phyloP scores from a whole-genome alignment of 495 filamentous ascomycete genomes.

The Poronia punctata region DNA sequence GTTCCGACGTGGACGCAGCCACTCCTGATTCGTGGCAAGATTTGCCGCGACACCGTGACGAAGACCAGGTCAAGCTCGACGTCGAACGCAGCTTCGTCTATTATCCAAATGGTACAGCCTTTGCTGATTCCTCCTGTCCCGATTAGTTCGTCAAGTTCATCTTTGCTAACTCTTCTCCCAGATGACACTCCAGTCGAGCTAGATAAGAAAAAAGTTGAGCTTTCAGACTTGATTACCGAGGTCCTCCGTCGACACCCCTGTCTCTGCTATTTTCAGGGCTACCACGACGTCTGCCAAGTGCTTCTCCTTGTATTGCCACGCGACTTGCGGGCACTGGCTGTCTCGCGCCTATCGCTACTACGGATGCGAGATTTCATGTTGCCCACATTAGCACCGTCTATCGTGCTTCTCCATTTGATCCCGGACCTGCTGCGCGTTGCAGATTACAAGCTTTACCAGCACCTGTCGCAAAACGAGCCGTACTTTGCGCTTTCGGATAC shows the following conservation, averaged over 20 bases:
- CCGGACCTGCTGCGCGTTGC: slow-evolving; percentile 66
- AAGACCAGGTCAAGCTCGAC: slow-evolving; percentile 83
- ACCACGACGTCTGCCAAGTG: slow-evolving; percentile 98
- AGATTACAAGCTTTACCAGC: slow-evolving; percentile 59
- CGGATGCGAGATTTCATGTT: slow-evolving; percentile 98
- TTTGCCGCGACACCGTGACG: slow-evolving; percentile 67
- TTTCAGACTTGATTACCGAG: slow-evolving; percentile 67
- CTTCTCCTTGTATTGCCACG: slow-evolving; percentile 70
- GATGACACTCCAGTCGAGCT: slow-evolving; percentile 52
- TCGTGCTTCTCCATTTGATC: slow-evolving; percentile 77
- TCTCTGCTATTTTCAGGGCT: slow-evolving; percentile 96
- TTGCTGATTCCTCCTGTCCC: background rate
- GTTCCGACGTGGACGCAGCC: slow-evolving; percentile 30
- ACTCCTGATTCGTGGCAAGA: slow-evolving; percentile 38
- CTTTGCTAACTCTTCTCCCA: slow-evolving; percentile 11
- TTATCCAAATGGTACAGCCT: slow-evolving; percentile 79
- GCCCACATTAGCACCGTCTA: slow-evolving; percentile 71
- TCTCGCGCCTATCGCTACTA: slow-evolving; percentile 74
- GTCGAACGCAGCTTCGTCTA: slow-evolving; percentile 96
- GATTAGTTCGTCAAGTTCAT: slow-evolving; percentile 11
- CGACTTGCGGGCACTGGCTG: slow-evolving; percentile 42
- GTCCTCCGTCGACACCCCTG: slow-evolving; percentile 74
- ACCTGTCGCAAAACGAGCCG: slow-evolving; percentile 70
- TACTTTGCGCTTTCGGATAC: slow-evolving; percentile 90
- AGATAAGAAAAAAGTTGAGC: slow-evolving; percentile 56